Evolutionary conservation across 1,284 basidiomycete species (phyloP).

Genomic region (Papiliotrema terrestris): DNA sequence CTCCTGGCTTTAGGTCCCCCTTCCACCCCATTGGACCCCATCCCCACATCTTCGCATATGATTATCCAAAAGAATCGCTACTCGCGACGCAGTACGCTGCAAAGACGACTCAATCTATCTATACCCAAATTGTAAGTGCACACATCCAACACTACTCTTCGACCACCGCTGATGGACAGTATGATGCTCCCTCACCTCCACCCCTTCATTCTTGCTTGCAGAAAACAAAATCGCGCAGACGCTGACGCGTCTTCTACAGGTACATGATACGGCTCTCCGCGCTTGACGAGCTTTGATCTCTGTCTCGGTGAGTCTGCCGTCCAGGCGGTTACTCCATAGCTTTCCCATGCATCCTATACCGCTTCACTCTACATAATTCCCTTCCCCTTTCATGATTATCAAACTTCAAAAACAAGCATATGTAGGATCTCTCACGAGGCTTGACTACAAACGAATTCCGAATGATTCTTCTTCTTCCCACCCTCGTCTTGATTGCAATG

Average conservation of each 20-base stretch:
- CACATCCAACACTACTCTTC: neutral
- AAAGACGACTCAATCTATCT: conserved; percentile 38
- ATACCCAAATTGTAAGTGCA: conserved; percentile 41
- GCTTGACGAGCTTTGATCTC: neutral
- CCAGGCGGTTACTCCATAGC: no score
- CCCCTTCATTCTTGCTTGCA: neutral
- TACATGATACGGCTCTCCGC: neutral
- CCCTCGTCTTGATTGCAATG: neutral
- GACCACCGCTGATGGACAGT: conserved; percentile 15
- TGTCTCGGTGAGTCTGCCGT: no score
- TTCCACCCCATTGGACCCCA: no score
- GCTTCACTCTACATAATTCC: no score
- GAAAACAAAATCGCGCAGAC: neutral
- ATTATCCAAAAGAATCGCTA: conserved; percentile 50
- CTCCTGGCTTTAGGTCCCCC: no score
- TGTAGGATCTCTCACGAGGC: conserved; percentile 44
- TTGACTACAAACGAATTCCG: conserved; percentile 40
- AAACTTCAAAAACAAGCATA: conserved; percentile 48
- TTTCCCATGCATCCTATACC: no score
- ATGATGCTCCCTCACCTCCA: conserved; percentile 23
- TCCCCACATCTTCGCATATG: conserved; percentile 29
- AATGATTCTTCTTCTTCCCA: neutral
- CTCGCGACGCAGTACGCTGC: conserved; percentile 39
- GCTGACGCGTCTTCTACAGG: neutral
- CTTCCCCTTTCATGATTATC: conserved; percentile 39